Percentiles rank a stretch among this genome's conserved stretches.
Conservation (phyloP, 2,329 filamentous ascomycete species). For the Aspergillus brasiliensis region DNA sequence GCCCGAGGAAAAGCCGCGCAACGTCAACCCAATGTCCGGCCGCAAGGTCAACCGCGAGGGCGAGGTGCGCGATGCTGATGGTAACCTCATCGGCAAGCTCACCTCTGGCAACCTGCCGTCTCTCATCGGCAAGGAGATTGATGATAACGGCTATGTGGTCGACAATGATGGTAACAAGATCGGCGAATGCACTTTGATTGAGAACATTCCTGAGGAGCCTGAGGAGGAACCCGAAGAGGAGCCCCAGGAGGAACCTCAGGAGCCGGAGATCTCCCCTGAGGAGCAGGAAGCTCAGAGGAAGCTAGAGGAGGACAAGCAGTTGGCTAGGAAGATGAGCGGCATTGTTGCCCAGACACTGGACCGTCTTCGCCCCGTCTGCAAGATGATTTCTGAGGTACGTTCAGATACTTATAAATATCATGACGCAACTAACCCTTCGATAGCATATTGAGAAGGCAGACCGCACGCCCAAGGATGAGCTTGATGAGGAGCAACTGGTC, state of each 20-base stretch:
- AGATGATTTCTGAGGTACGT: slow-evolving; percentile 77
- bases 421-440: slow-evolving; percentile 15
- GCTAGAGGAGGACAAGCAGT: slow-evolving; percentile 68
- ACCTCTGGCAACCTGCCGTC: slow-evolving; percentile 48
- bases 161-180: slow-evolving; percentile 65
- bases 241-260: slow-evolving; percentile 23
- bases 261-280: slow-evolving; percentile 42
- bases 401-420: background rate
- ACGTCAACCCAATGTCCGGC: slow-evolving; percentile 62
- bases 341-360: slow-evolving; percentile 80
- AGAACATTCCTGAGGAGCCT: slow-evolving; percentile 53
- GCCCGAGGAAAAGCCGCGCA: slow-evolving; percentile 56
- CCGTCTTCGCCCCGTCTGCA: slow-evolving; percentile 80
- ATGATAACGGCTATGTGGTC: slow-evolving; percentile 57
- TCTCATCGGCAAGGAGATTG: slow-evolving; percentile 46
- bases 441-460: slow-evolving; percentile 79
- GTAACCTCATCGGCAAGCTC: slow-evolving; percentile 49
- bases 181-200: slow-evolving; percentile 63
- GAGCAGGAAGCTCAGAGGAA: slow-evolving; percentile 60
- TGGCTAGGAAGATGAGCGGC: slow-evolving; percentile 73
- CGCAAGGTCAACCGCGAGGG: slow-evolving; percentile 56
- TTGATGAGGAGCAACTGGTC: slow-evolving; percentile 87
- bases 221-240: slow-evolving; percentile 35
- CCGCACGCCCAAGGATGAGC: slow-evolving; percentile 78
- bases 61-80: slow-evolving; percentile 49